Evolutionary conservation across 768 basidiomycete species (phyloP), one percentile per base, ranked within the genome.

Genomic region (Holtermanniella nyarrowii): DNA sequence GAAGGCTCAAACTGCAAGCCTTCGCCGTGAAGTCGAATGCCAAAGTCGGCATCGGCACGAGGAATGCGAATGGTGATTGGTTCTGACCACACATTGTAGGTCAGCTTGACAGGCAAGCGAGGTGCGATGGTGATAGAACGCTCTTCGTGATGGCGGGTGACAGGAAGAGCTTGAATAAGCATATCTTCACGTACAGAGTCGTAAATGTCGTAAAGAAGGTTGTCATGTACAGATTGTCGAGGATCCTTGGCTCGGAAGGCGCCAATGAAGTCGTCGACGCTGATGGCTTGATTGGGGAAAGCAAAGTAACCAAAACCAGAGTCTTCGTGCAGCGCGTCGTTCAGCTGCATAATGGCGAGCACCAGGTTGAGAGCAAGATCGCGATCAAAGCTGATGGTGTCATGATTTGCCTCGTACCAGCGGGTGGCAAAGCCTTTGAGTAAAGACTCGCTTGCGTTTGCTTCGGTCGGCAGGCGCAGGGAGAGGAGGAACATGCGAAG

Each of bases 351-450:
- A n/a, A 65, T 65, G 3, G 59, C 55, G 12, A 60, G 26, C 1
- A 70, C 57, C 22, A 70, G 48, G 13, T 63, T 60, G 18, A 40
- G 37, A 1, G 68, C 57, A 4, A 59, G 26, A 5, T 62, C 57
- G 4, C 42, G 22, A 74, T 88, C 85, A 63, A 83, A 91, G 2
- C 84, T 79, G 22, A 88, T 81, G 22, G 79, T 77, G 44, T 78
- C 76, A 4, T 82, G 79, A 65, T 99, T 97, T 18, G 86, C 84
- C 54, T 89, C 86, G 61, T 87, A 86, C 86, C 90, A 97, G 24
- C 86, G 79, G 58, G 80, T 78, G 13, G 89, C 85, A 66, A 99
- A 89, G 10, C 83, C 79, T 61, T 86, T 82, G 25, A 96, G 76
- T 1, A 95, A 75, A 59, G 82, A 77, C 57, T 90, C 86, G 26